Conservation (phyloP, 306 rosid species). For the Astragalus glycyphyllos region DNA sequence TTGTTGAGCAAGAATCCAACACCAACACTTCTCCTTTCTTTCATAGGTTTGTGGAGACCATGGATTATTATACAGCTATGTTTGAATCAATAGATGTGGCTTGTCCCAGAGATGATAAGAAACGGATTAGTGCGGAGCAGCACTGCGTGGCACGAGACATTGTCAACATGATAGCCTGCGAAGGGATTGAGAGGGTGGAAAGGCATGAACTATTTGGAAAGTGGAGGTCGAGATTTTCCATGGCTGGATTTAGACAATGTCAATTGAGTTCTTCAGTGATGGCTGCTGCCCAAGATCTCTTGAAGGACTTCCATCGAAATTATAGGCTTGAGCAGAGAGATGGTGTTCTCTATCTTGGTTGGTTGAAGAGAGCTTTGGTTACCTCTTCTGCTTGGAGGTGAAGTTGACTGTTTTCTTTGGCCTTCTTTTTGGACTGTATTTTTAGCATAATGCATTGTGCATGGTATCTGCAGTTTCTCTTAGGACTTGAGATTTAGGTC, state of each 20-base stretch:
- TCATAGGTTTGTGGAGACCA: conserved; percentile 65
- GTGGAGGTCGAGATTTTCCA: conserved; percentile 73
- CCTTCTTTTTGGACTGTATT: not conserved
- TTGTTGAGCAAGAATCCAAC: conserved; percentile 93
- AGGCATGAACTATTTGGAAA: conserved; percentile 80
- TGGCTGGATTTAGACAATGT: conserved; percentile 73
- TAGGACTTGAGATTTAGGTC: conserved; percentile 51
- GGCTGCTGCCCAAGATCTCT: conserved; percentile 43
- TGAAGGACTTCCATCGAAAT: conserved; percentile 58
- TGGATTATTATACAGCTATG: conserved; percentile 82
- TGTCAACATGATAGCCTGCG: conserved; percentile 93
- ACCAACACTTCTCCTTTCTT: conserved; percentile 85
- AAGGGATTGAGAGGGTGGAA: conserved; percentile 85
- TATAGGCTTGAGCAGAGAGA: conserved; percentile 53
- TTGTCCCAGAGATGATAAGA: conserved; percentile 57
- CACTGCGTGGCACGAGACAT: conserved; percentile 92
- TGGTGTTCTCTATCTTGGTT: conserved; percentile 69
- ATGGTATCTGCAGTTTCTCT: conserved; percentile 42
- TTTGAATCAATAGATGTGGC: conserved; percentile 80
- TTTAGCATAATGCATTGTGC: conserved; percentile 33
- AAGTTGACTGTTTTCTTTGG: conserved; percentile 14
- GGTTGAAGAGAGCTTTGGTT: conserved; percentile 70
- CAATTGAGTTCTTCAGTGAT: conserved; percentile 61
- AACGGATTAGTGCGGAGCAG: conserved; percentile 74
- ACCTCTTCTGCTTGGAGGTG: conserved; percentile 89